Evolutionary conservation across 345 rosid species (phyloP).

Genomic region (Eucalyptus regnans): DNA sequence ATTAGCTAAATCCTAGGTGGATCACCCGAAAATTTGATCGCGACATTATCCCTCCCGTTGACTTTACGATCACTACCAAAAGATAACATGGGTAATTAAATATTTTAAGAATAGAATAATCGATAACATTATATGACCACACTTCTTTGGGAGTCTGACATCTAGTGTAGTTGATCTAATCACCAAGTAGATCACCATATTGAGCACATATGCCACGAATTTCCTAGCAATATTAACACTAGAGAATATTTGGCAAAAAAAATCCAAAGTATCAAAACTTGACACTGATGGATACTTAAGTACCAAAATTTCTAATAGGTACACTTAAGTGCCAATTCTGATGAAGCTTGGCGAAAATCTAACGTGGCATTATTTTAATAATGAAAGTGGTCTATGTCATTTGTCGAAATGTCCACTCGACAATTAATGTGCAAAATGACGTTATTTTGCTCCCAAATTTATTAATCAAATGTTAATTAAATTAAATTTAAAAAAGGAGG

Average conservation of each 20-base stretch:
- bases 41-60: background rate
- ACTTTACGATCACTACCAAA: background rate
- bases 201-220: background rate
- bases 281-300: fast-evolving
- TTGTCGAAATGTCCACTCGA: fast-evolving
- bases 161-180: background rate
- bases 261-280: too few species aligned
- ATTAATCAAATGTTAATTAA: too few species aligned
- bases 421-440: too few species aligned
- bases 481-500: too few species aligned
- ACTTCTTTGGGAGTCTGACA: background rate
- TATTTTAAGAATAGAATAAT: background rate
- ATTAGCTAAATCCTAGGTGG: too few species aligned
- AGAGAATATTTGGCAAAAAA: background rate
- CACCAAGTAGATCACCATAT: background rate
- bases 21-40: too few species aligned
- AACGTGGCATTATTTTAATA: too few species aligned
- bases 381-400: too few species aligned
- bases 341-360: fast-evolving
- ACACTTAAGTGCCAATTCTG: too few species aligned
- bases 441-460: fast-evolving
- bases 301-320: too few species aligned
- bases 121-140: background rate
- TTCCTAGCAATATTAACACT: background rate
- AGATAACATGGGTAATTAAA: background rate